These are phyloP conservation scores for Trametes gibbosa DNA, from an alignment of 768 basidiomycete species.

Conservation along the genomic window DNA sequence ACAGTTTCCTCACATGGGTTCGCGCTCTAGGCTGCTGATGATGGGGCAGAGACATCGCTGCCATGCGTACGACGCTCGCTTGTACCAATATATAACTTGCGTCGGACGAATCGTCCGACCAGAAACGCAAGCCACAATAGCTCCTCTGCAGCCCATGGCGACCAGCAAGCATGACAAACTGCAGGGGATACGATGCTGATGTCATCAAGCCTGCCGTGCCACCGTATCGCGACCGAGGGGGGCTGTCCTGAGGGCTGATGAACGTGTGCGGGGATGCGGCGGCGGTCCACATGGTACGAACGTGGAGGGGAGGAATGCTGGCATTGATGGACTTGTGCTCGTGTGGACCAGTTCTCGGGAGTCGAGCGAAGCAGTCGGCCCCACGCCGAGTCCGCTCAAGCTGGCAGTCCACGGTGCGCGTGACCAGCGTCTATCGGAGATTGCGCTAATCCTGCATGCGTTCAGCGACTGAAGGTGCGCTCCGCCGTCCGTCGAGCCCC, in stretches of 20 bases:
- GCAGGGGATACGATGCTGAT: neutral
- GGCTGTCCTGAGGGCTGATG: neutral
- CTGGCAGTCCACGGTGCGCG: conserved; percentile 1
- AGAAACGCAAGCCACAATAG: too few relatives aligned
- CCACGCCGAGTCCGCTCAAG: neutral
- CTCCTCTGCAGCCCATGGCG: too few relatives aligned
- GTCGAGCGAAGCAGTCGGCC: neutral
- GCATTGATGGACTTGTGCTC: neutral
- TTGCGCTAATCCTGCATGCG: neutral
- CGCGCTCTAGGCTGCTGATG: too few relatives aligned
- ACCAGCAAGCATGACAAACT: too few relatives aligned
- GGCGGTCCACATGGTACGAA: neutral
- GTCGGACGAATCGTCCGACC: too few relatives aligned
- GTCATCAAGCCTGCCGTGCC: neutral
- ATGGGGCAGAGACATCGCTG: too few relatives aligned
- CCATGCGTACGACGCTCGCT: too few relatives aligned
- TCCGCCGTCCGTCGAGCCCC: neutral
- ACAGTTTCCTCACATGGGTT: too few relatives aligned
- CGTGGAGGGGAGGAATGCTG: neutral
- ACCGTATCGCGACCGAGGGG: too few relatives aligned
- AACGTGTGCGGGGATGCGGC: neutral
- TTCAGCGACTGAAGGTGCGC: too few relatives aligned
- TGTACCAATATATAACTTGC: too few relatives aligned
- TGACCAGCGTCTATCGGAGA: conserved; percentile 6
- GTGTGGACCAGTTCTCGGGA: neutral